phyloP scores from a whole-genome alignment of 345 rosid genomes.

The Citrus hindsii region DNA sequence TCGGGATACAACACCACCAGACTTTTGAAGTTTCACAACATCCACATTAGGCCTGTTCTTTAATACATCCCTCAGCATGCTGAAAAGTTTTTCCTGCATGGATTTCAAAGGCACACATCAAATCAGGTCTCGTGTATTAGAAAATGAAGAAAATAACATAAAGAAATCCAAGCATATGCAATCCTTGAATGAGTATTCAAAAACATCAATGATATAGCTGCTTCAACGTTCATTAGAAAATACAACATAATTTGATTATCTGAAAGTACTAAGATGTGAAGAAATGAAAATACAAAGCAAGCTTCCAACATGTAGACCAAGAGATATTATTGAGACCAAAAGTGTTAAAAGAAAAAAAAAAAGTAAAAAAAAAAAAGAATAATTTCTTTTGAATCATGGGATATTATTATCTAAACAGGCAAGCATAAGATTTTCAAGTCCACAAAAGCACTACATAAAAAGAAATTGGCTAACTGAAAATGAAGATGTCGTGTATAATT shows the following conservation, averaged over 20 bases:
- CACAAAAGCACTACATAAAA: neutral
- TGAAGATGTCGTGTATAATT: neutral
- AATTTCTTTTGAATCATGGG: neutral
- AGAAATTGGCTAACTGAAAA: neutral
- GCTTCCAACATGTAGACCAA: neutral
- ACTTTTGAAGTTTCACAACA: constrained; percentile 92
- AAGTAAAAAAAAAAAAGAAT: neutral
- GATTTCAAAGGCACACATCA: neutral
- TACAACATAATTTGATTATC: neutral
- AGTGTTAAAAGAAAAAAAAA: neutral
- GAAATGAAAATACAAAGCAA: neutral
- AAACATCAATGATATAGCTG: neutral
- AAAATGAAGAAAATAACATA: neutral
- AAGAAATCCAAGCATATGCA: neutral
- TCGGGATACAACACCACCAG: constrained; percentile 93
- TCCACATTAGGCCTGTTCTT: constrained; percentile 71
- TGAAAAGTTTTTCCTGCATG: constrained; percentile 85
- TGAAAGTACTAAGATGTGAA: neutral
- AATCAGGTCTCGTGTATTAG: neutral
- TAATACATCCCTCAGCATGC: constrained; percentile 85
- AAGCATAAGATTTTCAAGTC: neutral
- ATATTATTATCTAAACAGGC: neutral
- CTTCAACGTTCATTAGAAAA: neutral
- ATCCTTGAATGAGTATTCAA: neutral
- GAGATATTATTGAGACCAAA: neutral